Evolutionary conservation across 2,329 filamentous ascomycete species (phyloP).

Genomic region (Penicillium sp.): DNA sequence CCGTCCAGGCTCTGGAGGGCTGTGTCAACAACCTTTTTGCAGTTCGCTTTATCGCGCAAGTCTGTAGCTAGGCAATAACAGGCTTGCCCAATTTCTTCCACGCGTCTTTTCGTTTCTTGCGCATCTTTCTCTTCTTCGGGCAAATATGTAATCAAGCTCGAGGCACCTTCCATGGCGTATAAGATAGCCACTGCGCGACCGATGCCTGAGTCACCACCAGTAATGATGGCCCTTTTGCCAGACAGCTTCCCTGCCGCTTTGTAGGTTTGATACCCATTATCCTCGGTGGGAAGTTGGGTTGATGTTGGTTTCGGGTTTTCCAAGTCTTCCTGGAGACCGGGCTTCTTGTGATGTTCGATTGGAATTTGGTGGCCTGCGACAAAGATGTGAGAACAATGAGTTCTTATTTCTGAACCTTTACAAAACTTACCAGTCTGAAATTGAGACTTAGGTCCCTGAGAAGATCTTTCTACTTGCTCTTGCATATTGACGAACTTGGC

Average conservation of each 20-base stretch:
- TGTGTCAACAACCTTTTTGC: conserved; percentile 65
- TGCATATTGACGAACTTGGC: conserved; percentile 13
- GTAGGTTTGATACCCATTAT: conserved; percentile 68
- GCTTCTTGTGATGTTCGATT: conserved; percentile 53
- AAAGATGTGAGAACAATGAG: background rate
- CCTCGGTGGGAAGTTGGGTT: conserved; percentile 64
- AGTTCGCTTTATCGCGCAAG: conserved; percentile 63
- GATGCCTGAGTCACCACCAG: conserved; percentile 78
- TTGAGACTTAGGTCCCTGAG: conserved; percentile 26
- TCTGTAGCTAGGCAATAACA: conserved; percentile 65
- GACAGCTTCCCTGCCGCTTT: conserved; percentile 71
- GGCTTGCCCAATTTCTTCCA: conserved; percentile 65
- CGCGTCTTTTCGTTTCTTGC: conserved; percentile 68
- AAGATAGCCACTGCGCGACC: conserved; percentile 72
- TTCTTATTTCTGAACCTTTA: background rate
- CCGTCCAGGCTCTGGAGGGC: conserved; percentile 64
- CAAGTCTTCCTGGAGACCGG: conserved; percentile 58
- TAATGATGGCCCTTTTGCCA: conserved; percentile 74
- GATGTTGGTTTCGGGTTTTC: conserved; percentile 57
- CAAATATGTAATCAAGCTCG: conserved; percentile 70
- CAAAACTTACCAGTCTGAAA: conserved; percentile 31
- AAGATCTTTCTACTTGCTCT: conserved; percentile 11
- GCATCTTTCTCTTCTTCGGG: conserved; percentile 75
- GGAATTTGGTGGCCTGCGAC: conserved; percentile 49
- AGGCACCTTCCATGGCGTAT: conserved; percentile 77